Conservation (phyloP, 306 rosid species). For the Cotoneaster glaucophyllus region DNA sequence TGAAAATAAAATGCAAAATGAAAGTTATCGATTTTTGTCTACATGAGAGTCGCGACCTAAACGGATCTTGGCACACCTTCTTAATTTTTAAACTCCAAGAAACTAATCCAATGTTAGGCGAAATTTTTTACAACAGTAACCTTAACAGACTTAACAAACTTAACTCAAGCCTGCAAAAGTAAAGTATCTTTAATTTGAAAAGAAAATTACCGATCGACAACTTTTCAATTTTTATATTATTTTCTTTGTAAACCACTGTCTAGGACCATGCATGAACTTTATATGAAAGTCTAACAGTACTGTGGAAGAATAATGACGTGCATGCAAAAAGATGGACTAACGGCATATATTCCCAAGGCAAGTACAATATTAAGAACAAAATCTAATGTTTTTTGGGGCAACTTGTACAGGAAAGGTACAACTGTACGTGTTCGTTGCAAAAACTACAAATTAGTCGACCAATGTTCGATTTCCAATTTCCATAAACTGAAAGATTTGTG, state of each 20-base stretch:
- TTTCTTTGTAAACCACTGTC: background rate
- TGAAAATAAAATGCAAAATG: too few relatives aligned
- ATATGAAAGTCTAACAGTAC: background rate
- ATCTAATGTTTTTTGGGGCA: slow-evolving; percentile 7
- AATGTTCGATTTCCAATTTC: background rate
- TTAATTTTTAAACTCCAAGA: too few relatives aligned
- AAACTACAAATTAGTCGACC: background rate
- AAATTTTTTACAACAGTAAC: too few relatives aligned
- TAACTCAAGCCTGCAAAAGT: background rate
- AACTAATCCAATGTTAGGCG: too few relatives aligned
- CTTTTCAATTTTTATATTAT: background rate
- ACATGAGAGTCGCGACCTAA: too few relatives aligned
- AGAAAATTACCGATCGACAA: background rate
- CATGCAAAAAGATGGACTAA: background rate
- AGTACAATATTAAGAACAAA: slow-evolving; percentile 27
- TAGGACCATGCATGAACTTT: background rate
- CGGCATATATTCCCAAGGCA: slow-evolving; percentile 15
- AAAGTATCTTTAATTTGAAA: background rate
- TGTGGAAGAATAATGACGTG: slow-evolving; percentile 1
- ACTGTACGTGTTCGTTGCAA: background rate
- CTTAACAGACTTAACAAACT: too few relatives aligned
- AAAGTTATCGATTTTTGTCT: too few relatives aligned
- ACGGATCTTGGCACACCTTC: too few relatives aligned
- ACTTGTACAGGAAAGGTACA: background rate
- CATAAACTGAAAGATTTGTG: too few relatives aligned